These are phyloP conservation scores for Niveomyces coronatus DNA, from an alignment of 2,329 filamentous ascomycete genomes.

Conservation along the genomic window DNA sequence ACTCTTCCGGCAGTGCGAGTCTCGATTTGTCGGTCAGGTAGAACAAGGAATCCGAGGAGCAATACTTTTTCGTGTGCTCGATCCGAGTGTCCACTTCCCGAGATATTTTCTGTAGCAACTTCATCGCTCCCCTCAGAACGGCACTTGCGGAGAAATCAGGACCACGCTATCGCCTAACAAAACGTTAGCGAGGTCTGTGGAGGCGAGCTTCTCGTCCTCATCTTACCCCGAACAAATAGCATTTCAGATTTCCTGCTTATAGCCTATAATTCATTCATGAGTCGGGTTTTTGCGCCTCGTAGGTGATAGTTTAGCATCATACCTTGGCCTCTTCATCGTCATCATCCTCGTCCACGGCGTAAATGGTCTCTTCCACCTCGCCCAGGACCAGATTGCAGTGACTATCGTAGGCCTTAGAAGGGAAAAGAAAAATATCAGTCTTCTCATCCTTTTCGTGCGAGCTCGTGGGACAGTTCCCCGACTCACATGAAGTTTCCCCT, in stretches of 20 bases:
- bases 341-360: constrained; percentile 81
- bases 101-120: constrained; percentile 5
- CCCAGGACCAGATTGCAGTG: constrained; percentile 96
- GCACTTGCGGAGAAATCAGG: constrained; percentile 54
- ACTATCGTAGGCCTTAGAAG: constrained; percentile 98
- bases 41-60: too few species aligned
- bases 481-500: constrained; percentile 85
- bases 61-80: too few species aligned
- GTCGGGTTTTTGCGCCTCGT: background rate
- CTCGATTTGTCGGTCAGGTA: too few species aligned
- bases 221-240: constrained; percentile 91
- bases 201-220: constrained; percentile 7
- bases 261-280: constrained; percentile 45
- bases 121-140: constrained; percentile 22
- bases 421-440: too few species aligned
- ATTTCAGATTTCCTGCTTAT: constrained; percentile 97
- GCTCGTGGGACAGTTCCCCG: too few species aligned
- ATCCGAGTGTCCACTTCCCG: too few species aligned
- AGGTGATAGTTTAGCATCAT: too few species aligned
- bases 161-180: constrained; percentile 59
- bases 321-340: constrained; percentile 70
- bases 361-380: constrained; percentile 96
- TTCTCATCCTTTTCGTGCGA: too few species aligned
- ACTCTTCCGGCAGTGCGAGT: too few species aligned
- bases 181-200: constrained; percentile 11